phyloP scores from a whole-genome alignment of 1,139 yeast genomes.

The Suhomyces panamericanus region DNA sequence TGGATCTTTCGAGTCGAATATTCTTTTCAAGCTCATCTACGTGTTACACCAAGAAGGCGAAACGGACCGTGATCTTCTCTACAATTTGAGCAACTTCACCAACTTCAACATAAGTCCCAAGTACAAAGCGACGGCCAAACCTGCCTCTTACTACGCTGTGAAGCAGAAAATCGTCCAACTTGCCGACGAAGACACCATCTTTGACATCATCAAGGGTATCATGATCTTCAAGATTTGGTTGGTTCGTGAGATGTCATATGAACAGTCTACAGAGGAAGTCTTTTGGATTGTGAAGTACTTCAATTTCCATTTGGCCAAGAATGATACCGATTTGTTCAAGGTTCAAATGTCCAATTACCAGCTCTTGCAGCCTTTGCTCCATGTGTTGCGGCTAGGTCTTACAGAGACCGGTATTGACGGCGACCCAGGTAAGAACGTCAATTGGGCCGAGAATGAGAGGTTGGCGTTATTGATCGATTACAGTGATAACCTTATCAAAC shows the following conservation, averaged over 20 bases:
- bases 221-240: constrained; percentile 36
- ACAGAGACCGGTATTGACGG: constrained; percentile 11
- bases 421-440: neutral
- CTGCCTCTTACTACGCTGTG: constrained; percentile 1
- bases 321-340: constrained; percentile 29
- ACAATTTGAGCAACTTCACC: constrained; percentile 15
- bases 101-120: constrained; percentile 17
- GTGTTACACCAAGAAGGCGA: constrained; percentile 19
- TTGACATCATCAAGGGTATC: constrained; percentile 24
- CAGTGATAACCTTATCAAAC: constrained; percentile 28
- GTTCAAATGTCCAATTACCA: constrained; percentile 38
- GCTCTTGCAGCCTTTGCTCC: constrained; percentile 37
- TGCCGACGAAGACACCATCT: constrained; percentile 15
- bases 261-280: constrained; percentile 25
- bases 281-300: constrained; percentile 24
- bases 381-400: constrained; percentile 31
- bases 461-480: constrained; percentile 19
- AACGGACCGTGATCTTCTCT: constrained; percentile 12
- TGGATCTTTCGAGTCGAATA: constrained; percentile 14
- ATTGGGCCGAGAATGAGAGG: neutral
- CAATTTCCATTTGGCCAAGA: constrained; percentile 22
- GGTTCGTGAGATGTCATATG: constrained; percentile 25
- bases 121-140: neutral
- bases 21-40: constrained; percentile 16
- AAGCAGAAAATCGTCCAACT: constrained; percentile 8